Evolutionary conservation across 371 early-diverging fungal genomes (phyloP).

Genomic region (Cladochytrium tenue): DNA sequence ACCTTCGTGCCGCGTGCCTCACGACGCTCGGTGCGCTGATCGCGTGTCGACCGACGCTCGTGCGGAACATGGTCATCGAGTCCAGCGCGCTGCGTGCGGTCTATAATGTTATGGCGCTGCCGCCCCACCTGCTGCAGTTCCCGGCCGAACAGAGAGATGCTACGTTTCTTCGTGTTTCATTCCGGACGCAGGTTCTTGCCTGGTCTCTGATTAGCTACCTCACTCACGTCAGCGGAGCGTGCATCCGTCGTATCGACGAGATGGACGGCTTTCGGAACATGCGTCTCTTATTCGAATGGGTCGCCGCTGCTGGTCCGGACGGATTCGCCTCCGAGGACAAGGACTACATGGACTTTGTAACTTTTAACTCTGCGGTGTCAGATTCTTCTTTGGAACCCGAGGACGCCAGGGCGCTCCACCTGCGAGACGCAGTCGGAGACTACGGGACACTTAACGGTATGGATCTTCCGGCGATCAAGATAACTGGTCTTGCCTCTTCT

Average conservation of each 20-base stretch:
- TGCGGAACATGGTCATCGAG: neutral
- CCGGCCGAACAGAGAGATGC: neutral
- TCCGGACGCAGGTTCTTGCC: constrained; percentile 6
- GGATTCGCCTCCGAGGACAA: neutral
- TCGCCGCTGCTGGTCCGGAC: constrained; percentile 5
- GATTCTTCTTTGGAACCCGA: neutral
- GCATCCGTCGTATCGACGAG: constrained; percentile 9
- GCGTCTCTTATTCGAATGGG: constrained; percentile 5
- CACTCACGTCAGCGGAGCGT: constrained; percentile 2
- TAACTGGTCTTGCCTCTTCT: neutral
- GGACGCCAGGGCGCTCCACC: neutral
- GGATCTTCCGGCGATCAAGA: neutral
- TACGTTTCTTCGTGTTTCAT: neutral
- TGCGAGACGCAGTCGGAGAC: neutral
- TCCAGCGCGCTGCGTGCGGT: neutral
- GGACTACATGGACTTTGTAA: constrained; percentile 1
- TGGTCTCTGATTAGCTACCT: constrained; percentile 4
- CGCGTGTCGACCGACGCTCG: neutral
- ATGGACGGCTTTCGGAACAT: constrained; percentile 5
- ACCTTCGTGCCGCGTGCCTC: neutral
- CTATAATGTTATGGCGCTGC: neutral
- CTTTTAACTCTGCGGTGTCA: neutral
- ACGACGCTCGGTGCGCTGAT: neutral
- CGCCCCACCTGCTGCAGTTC: neutral
- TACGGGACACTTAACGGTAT: neutral